These are phyloP conservation scores for Eutrema japonicum DNA, from an alignment of 345 rosid genomes.

Conservation along the genomic window DNA sequence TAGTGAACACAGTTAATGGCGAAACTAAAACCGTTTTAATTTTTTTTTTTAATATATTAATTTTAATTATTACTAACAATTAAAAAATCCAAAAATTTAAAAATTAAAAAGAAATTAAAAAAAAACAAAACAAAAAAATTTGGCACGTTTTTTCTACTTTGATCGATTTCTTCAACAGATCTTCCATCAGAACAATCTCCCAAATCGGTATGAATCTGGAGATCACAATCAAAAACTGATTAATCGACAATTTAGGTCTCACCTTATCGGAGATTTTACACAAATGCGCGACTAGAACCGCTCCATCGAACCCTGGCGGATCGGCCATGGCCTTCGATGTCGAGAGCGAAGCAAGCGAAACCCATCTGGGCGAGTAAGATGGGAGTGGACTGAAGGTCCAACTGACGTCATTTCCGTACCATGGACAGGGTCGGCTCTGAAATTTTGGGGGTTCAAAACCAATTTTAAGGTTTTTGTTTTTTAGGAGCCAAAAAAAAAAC, in stretches of 20 bases:
- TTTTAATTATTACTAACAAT: too few species aligned
- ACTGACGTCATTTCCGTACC: slow-evolving; percentile 76
- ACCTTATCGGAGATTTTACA: slow-evolving; percentile 77
- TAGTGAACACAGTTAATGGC: too few species aligned
- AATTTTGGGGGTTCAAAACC: too few species aligned
- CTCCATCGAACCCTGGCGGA: slow-evolving; percentile 70
- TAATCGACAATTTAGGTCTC: slow-evolving; percentile 79
- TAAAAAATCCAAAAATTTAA: too few species aligned
- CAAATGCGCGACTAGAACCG: slow-evolving; percentile 81
- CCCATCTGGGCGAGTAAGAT: slow-evolving; percentile 77
- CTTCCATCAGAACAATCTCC: slow-evolving; percentile 74
- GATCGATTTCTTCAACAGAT: slow-evolving; percentile 60
- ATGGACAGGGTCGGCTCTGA: too few species aligned
- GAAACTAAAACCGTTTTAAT: too few species aligned
- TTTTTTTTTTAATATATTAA: too few species aligned
- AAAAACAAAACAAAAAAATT: too few species aligned
- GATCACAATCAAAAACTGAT: slow-evolving; percentile 54
- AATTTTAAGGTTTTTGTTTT: too few species aligned
- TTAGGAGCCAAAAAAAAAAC: too few species aligned
- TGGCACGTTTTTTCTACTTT: slow-evolving; percentile 49
- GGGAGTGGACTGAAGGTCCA: slow-evolving; percentile 73
- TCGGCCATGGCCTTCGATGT: slow-evolving; percentile 83
- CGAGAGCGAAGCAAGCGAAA: slow-evolving; percentile 80
- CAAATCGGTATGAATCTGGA: slow-evolving; percentile 69
- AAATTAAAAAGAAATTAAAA: too few species aligned